phyloP scores from a whole-genome alignment of 805 yeast species.

The Starmerella davenportii region DNA sequence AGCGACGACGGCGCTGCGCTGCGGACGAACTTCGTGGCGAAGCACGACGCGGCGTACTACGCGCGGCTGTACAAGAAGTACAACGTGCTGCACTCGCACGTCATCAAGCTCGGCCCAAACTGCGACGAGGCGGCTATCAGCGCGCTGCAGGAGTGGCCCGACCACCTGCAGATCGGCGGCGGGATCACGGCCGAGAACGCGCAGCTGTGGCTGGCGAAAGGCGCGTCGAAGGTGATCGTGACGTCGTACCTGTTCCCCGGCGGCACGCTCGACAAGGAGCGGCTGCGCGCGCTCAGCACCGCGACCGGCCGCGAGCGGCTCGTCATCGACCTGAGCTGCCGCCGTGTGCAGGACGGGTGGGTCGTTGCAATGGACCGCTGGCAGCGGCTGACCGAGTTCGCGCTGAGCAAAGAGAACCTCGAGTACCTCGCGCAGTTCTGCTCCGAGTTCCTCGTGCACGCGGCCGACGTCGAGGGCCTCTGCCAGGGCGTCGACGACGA shows the following conservation, averaged over 20 bases:
- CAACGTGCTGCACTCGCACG: constrained; percentile 63
- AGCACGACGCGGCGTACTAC: constrained; percentile 55
- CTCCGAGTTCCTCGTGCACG: constrained; percentile 80
- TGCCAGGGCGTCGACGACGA: constrained; percentile 82
- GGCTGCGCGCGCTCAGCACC: constrained; percentile 33
- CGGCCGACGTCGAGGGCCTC: constrained; percentile 96
- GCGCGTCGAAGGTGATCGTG: constrained; percentile 77
- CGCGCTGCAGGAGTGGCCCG: constrained; percentile 63
- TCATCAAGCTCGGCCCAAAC: constrained; percentile 71
- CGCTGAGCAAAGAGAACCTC: constrained; percentile 38
- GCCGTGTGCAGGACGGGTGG: constrained; percentile 43
- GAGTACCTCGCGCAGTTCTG: constrained; percentile 43
- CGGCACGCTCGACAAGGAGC: constrained; percentile 33
- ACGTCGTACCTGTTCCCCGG: constrained; percentile 80
- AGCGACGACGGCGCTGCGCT: constrained; percentile 25
- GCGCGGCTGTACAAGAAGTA: constrained; percentile 48
- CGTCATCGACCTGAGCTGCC: constrained; percentile 84
- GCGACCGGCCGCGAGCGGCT: constrained; percentile 46
- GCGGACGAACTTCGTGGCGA: constrained; percentile 62
- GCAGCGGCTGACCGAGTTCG: constrained; percentile 69
- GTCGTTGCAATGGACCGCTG: constrained; percentile 95
- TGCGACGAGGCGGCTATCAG: constrained; percentile 69
- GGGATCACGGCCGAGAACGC: constrained; percentile 72
- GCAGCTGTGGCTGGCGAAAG: constrained; percentile 49
- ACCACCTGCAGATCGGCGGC: constrained; percentile 71